Percentiles rank a stretch among this genome's conserved stretches.
These are phyloP conservation scores for Penicillium sp. DNA, from an alignment of 2,329 filamentous ascomycete genomes.

Conservation along the genomic window DNA sequence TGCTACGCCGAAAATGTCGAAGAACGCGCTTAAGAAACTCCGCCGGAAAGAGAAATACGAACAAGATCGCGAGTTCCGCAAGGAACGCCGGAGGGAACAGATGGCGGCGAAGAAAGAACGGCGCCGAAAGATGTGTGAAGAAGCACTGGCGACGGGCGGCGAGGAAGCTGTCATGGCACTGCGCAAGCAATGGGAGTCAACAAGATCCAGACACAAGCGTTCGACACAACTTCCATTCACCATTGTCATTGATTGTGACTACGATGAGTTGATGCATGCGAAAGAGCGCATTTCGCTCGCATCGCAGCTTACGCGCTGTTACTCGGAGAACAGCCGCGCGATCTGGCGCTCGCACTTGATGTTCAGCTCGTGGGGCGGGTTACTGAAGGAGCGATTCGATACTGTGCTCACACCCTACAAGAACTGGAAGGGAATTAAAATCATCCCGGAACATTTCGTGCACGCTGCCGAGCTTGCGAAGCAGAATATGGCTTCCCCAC, in stretches of 20 bases:
- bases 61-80: slow-evolving; percentile 61
- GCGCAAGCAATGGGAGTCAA: slow-evolving; percentile 26
- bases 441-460: slow-evolving; percentile 72
- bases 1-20: slow-evolving; percentile 59
- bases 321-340: slow-evolving; percentile 78
- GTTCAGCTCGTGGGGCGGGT: slow-evolving; percentile 70
- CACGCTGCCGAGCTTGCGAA: slow-evolving; percentile 65
- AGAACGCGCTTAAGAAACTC: slow-evolving; percentile 81
- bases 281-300: slow-evolving; percentile 80
- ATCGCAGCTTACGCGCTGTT: slow-evolving; percentile 80
- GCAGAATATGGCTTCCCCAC: slow-evolving; percentile 61
- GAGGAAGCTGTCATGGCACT: slow-evolving; percentile 26
- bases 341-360: slow-evolving; percentile 68
- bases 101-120: slow-evolving; percentile 53
- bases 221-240: slow-evolving; percentile 68
- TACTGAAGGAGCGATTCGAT: slow-evolving; percentile 79
- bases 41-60: slow-evolving; percentile 73
- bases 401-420: slow-evolving; percentile 70
- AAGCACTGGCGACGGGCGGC: slow-evolving; percentile 27
- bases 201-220: slow-evolving; percentile 28
- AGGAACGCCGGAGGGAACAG: slow-evolving; percentile 59
- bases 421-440: slow-evolving; percentile 75
- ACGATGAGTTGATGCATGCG: slow-evolving; percentile 84
- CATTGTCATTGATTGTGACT: slow-evolving; percentile 86
- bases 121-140: slow-evolving; percentile 41